Base-by-base conservation (phyloP, 169 alveolate genomes). In the Plasmodium blacklocki region DNA sequence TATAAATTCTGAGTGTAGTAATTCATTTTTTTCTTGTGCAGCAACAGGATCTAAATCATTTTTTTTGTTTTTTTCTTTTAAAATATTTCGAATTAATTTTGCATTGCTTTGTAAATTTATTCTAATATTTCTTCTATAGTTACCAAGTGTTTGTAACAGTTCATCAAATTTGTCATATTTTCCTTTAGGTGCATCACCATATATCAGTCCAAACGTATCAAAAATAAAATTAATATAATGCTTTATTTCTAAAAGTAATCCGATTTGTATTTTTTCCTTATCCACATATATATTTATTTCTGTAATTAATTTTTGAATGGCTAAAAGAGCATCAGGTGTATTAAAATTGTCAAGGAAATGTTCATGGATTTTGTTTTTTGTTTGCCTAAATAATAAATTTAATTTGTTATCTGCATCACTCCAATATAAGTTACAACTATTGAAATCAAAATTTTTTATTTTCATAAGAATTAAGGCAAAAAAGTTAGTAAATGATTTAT, bases 401-500 rank as follows among this genome's bases (percentile, higher is more conserved):
- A 95, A 87, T 19, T 83, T 70, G 49, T 60, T 26, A 63, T 94
- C 96, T 15, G 73, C 88, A 19, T 89, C 93, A 8, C 63, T 59
- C 95, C 95, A 90, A 43, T 93, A 92, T 39, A 93, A 94, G 63
- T 76, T 83, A 58, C 74, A n/a, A 59, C 58, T 78, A 45, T 78
- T 56, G 23, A 76, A 73, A 83, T 98, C 94, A 62, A 68, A 66
- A 56, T 68, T 80, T 54, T 80, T 80, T 15, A 97, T 83, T 76
- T 94, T 93, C 47, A 98, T 98, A 56, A 95, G 95, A 18, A 96
- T 89, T 76, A 96, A 94, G 26, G 98, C 94, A 94, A 98, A 98
- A 91, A 98, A 98, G 89, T 97, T 98, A 21, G 88, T 85, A 64
- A 97, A 96, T 11, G 94, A 92, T 66, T 97, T 96, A 88, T 98